These are phyloP conservation scores for Fusarium pilosicola DNA, from an alignment of 2,329 filamentous ascomycete species.

Conservation along the genomic window DNA sequence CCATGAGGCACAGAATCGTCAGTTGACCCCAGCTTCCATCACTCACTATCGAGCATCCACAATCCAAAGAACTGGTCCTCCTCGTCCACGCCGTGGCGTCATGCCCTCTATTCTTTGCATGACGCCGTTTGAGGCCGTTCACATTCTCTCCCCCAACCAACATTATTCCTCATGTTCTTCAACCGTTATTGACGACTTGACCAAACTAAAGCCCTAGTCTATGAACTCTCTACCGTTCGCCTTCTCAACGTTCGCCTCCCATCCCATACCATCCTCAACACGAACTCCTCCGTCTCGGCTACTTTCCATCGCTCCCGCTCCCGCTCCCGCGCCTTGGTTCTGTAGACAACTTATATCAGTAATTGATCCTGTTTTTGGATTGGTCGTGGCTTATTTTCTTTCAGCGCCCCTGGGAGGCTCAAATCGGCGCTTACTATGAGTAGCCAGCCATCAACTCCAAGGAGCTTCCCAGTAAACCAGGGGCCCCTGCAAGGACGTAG, in stretches of 20 bases:
- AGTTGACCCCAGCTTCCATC: conserved; percentile 9
- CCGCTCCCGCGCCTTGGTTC: conserved; percentile 16
- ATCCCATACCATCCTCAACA: conserved; percentile 9
- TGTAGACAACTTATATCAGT: not conserved
- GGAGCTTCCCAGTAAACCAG: conserved; percentile 22
- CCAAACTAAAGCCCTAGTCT: not conserved
- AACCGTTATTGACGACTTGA: not conserved
- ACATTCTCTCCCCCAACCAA: conserved; percentile 15
- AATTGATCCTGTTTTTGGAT: not conserved
- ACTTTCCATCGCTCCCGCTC: conserved; percentile 25
- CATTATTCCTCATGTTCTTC: not conserved
- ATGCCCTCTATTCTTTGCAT: conserved; percentile 36
- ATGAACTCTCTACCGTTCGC: conserved; percentile 23
- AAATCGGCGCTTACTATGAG: conserved; percentile 39
- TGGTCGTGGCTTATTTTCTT: conserved; percentile 4
- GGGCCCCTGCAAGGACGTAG: conserved; percentile 28
- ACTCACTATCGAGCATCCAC: not conserved
- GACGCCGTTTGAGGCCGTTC: conserved; percentile 32
- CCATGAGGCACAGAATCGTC: conserved; percentile 2
- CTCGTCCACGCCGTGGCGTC: conserved; percentile 24
- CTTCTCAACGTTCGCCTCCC: conserved; percentile 32
- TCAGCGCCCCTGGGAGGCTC: conserved; percentile 32
- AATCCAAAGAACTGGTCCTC: conserved; percentile 1
- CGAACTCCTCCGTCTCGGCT: conserved; percentile 8
- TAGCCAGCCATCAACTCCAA: conserved; percentile 26